A percentile compares a stretch with the other conserved stretches of the same genome.
phyloP scores from a whole-genome alignment of 202 grass and related monocot genomes.

The Bolboschoenoplectus hybrid region DNA sequence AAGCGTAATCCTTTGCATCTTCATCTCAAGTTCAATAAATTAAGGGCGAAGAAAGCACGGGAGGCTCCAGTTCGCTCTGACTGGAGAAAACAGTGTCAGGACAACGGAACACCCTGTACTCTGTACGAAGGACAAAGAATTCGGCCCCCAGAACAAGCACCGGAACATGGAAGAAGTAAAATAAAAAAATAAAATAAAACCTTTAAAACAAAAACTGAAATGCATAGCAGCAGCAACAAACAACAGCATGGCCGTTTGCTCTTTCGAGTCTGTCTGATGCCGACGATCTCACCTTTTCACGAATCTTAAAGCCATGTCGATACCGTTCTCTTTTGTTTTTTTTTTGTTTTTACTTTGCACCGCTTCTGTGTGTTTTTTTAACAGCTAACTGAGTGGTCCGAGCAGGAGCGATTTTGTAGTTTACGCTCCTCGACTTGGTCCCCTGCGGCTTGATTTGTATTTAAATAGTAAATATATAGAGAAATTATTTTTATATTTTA shows the following conservation, averaged over 20 bases:
- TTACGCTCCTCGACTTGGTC: too few relatives aligned
- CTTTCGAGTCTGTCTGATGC: neutral
- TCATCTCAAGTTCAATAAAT: neutral
- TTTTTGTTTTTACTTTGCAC: neutral
- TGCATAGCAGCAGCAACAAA: neutral
- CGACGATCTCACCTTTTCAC: slow-evolving; percentile 11
- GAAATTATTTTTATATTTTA: too few relatives aligned
- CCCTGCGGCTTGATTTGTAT: too few relatives aligned
- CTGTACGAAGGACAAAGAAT: slow-evolving; percentile 9
- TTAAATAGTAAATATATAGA: too few relatives aligned
- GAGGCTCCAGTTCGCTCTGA: neutral
- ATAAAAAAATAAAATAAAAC: too few relatives aligned
- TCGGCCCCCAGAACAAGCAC: neutral
- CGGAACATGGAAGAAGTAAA: neutral
- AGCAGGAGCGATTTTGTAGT: too few relatives aligned
- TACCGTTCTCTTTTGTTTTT: neutral
- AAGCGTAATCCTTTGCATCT: neutral
- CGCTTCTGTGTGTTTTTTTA: too few relatives aligned
- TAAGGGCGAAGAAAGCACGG: neutral
- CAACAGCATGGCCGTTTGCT: neutral
- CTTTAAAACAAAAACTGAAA: slow-evolving; percentile 1
- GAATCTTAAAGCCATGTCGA: slow-evolving; percentile 22
- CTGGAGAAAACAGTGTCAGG: neutral
- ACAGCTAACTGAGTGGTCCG: too few relatives aligned
- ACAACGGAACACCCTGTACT: neutral